Evolutionary conservation across 2,329 filamentous ascomycete genomes (phyloP).

Genomic region (Penicillium hesseltinei): DNA sequence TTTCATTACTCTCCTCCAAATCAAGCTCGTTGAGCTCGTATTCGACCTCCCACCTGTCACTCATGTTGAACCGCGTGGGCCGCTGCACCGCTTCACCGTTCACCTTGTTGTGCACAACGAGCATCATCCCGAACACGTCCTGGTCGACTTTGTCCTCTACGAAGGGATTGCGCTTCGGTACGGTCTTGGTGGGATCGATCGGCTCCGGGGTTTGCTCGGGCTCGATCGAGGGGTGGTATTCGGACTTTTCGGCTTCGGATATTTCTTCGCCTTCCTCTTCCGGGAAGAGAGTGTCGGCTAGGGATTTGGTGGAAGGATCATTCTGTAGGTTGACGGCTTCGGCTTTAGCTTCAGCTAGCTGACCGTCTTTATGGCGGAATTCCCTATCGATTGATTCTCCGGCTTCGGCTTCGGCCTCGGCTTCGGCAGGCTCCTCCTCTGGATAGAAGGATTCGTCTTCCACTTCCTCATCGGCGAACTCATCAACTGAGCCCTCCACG

Average conservation of each 20-base stretch:
- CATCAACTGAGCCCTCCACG: too few species aligned
- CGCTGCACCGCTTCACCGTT: slow-evolving; percentile 64
- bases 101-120: slow-evolving; percentile 71
- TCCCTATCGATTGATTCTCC: neutral
- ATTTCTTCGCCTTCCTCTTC: neutral
- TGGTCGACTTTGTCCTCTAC: neutral
- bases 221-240: neutral
- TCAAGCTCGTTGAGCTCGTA: slow-evolving; percentile 70
- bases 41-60: slow-evolving; percentile 68
- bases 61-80: slow-evolving; percentile 47
- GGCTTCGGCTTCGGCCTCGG: neutral
- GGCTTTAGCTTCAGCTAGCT: neutral
- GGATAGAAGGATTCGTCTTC: neutral
- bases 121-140: slow-evolving; percentile 63
- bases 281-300: neutral
- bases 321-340: neutral
- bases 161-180: neutral
- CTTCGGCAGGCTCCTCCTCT: neutral
- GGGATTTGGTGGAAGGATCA: too few species aligned
- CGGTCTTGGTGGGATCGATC: neutral
- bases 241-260: neutral
- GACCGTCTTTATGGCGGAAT: neutral
- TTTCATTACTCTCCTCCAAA: slow-evolving; percentile 42
- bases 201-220: too few species aligned
- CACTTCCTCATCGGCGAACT: neutral